Evolutionary conservation across 2,329 filamentous ascomycete species (phyloP), one percentile per base, ranked within the genome.

Genomic region (Microdochium nivale): DNA sequence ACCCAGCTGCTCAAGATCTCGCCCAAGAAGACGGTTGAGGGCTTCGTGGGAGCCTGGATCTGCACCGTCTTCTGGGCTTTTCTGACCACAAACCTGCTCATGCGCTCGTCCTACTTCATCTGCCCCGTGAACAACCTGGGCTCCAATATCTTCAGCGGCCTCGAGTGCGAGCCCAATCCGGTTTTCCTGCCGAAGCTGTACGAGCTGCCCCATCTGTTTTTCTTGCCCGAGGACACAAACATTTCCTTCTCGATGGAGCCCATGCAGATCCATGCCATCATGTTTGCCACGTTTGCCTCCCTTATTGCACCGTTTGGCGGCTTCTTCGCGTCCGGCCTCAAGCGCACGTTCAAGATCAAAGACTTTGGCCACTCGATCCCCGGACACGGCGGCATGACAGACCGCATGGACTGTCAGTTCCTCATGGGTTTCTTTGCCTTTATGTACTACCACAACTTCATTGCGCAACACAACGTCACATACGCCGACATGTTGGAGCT

Each of bases 281-380:
- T 89, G 50, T 86, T 97, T 62, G 90, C 90, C 16, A 90, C 90
- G 1, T 99, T 99, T 63, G 94, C 94, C 47, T 97, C 92, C 3
- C 79, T 99, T 35, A 96, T 99, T 61, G 94, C 94, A 9, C 94
- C 94, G 2, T 99, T 99, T 63, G 94, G 94, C 52, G 94, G 94
- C 27, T 99, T 99, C 80, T 99, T 99, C 67, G 94, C 94, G 3
- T 96, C 91, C 2, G 94, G 94, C 1, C 80, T 99, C 53, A 99
- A 99, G 80, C 88, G 94, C 27, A 96, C 92, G 3, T 99, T 99
- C 76, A 97, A 99, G 75, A 95, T 99, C 78, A 99, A 99, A 78
- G 94, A 99, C 73, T 99, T 99, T 72, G 94, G 94, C 59, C 89
- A 99, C 70, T 95, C 90, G 1, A 99, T 99, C 60, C 94, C 94